phyloP scores from a whole-genome alignment of 2,329 filamentous ascomycete species.

The Fusarium nodosum region DNA sequence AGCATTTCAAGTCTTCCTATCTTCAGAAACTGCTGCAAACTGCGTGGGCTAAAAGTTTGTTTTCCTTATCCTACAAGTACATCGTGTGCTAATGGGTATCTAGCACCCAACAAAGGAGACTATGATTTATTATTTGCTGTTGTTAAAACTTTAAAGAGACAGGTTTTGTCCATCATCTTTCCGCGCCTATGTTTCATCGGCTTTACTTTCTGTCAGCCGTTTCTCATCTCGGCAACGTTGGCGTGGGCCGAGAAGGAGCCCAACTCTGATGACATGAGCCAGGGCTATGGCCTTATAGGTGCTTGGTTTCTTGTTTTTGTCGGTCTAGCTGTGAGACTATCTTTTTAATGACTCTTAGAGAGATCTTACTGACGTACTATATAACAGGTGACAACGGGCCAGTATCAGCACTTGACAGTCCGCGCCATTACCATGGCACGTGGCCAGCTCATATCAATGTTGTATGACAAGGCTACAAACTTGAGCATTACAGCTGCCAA shows the following conservation, averaged over 20 bases:
- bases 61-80: neutral
- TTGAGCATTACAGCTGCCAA: constrained; percentile 51
- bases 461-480: constrained; percentile 49
- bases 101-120: constrained; percentile 15
- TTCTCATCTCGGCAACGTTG: constrained; percentile 39
- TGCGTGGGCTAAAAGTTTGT: constrained; percentile 27
- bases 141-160: constrained; percentile 22
- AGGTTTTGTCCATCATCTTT: constrained; percentile 21
- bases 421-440: constrained; percentile 53
- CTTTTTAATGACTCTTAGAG: accelerated
- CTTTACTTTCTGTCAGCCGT: constrained; percentile 41
- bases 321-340: constrained; percentile 22
- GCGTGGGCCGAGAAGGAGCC: constrained; percentile 11
- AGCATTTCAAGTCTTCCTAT: constrained; percentile 35
- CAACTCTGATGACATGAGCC: constrained; percentile 18
- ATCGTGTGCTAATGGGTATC: constrained; percentile 3
- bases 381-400: constrained; percentile 21
- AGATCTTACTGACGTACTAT: neutral
- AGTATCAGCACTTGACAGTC: constrained; percentile 41
- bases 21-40: constrained; percentile 27
- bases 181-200: constrained; percentile 39
- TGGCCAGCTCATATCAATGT: constrained; percentile 48
- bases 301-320: constrained; percentile 41
- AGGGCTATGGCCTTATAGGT: constrained; percentile 41
- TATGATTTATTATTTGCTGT: constrained; percentile 22